Percentiles rank a stretch among this genome's conserved stretches.
phyloP scores from a whole-genome alignment of 2,329 filamentous ascomycete genomes.

The Diaporthe aspalathi region DNA sequence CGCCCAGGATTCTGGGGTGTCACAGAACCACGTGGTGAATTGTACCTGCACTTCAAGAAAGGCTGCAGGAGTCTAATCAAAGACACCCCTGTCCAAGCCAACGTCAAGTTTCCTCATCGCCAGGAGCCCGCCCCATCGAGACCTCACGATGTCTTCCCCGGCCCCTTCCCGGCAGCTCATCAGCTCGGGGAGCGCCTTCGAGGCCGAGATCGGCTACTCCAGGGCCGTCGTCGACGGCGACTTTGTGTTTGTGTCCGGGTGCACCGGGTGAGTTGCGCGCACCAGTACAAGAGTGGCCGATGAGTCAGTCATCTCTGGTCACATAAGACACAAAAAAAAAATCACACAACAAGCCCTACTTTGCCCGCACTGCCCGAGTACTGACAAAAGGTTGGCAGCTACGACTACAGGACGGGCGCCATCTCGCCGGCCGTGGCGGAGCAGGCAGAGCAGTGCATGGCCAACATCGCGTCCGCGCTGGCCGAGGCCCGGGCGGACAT shows the following conservation, averaged over 20 bases:
- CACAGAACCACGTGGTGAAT: constrained; percentile 23
- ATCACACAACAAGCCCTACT: too few relatives aligned
- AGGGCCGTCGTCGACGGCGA: constrained; percentile 62
- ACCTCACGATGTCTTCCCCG: constrained; percentile 15
- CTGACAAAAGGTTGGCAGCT: constrained; percentile 48
- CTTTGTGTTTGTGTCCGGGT: constrained; percentile 65
- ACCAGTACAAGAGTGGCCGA: neutral
- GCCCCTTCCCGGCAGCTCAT: constrained; percentile 48
- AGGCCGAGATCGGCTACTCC: constrained; percentile 65
- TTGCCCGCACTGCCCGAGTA: neutral
- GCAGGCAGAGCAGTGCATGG: constrained; percentile 62
- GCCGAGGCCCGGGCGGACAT: constrained; percentile 55
- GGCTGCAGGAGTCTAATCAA: neutral
- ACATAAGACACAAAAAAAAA: neutral
- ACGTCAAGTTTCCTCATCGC: neutral
- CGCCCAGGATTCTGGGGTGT: constrained; percentile 1
- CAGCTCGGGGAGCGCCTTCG: constrained; percentile 63
- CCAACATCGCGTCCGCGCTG: constrained; percentile 60
- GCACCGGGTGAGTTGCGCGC: constrained; percentile 57
- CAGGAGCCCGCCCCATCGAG: neutral
- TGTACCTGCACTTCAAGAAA: constrained; percentile 9
- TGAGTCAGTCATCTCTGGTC: neutral
- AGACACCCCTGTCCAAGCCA: neutral
- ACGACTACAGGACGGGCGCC: constrained; percentile 60
- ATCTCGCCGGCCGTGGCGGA: constrained; percentile 58